Evolutionary conservation across 768 basidiomycete species (phyloP), one percentile per base, ranked within the genome.

Genomic region (Hydnomerulius pinastri): DNA sequence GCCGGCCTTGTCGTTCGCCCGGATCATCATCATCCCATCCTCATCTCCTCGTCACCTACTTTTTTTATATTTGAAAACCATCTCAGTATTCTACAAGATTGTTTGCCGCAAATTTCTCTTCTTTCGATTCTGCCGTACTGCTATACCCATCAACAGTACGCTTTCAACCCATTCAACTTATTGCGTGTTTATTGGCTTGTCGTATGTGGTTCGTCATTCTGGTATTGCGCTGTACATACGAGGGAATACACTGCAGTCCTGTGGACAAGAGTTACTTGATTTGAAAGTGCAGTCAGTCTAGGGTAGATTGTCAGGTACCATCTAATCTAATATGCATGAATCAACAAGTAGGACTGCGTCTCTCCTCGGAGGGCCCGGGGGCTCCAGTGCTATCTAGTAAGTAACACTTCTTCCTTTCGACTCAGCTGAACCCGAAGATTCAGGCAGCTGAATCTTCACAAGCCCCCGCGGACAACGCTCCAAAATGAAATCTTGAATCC

Each of bases 1-100:
- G 59, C 67, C 33, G 65, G 62, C 45, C 65, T 56, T 60, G 65
- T 68, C 46, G 47, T 59, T 62, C 54, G 36, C 45, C 11, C 42
- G 29, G 35, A 24, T 28, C 36, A 17, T n/a, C 35, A 13, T 53
- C 41, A 23, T 32, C 15, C 2, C 25, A 25, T 32, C 27, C 37
- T 38, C 28, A 39, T 40, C 38, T 21, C 25, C 32, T 35, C 29
- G 17, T 51, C 29, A 10, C 21, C 29, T 43, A 23, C 20, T 4
- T 43, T 35, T 25, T 13, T 52, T 35, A 4, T n/a, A 32, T 25
- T 40, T 50, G n/a, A n/a, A n/a, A n/a, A n/a, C n/a, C n/a, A n/a
- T n/a, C n/a, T 23, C 36, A 27, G 35, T n/a, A 20, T 60, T 52
- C 41, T 50, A 24, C 37, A 53, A 28, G 32, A 17, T 39, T 27